A percentile compares a stretch with the other conserved stretches of the same genome.
These are phyloP conservation scores for Platismatia glauca DNA, from an alignment of 495 filamentous ascomycete species.

Conservation along the genomic window DNA sequence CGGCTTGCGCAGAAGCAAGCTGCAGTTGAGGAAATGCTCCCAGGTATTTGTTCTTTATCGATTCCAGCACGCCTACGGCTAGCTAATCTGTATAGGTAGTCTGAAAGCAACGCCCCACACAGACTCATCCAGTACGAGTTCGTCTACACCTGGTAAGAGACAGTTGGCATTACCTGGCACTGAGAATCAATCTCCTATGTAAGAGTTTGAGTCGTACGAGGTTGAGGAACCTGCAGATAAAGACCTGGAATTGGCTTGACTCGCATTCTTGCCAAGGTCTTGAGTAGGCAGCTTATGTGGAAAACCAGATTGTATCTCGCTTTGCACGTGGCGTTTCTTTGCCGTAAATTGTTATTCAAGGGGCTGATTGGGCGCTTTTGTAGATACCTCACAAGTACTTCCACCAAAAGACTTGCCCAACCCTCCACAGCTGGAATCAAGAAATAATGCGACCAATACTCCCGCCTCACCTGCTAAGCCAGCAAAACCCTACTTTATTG, in stretches of 20 bases:
- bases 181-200: slow-evolving; percentile 15
- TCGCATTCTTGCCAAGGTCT: too few species aligned
- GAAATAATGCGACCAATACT: slow-evolving; percentile 17
- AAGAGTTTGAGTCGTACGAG: slow-evolving; percentile 21
- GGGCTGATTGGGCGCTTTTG: slow-evolving; percentile 24
- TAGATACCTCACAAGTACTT: slow-evolving; percentile 26
- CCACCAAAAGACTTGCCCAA: slow-evolving; percentile 16
- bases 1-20: slow-evolving; percentile 37
- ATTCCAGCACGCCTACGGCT: not conserved
- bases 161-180: slow-evolving; percentile 19
- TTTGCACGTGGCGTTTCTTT: slow-evolving; percentile 1
- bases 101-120: slow-evolving; percentile 20
- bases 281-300: not conserved
- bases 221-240: slow-evolving; percentile 29
- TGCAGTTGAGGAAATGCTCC: slow-evolving; percentile 22
- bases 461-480: slow-evolving; percentile 10
- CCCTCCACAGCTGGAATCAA: slow-evolving; percentile 9
- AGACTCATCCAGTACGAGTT: slow-evolving; percentile 18
- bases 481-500: slow-evolving; percentile 45
- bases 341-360: not conserved
- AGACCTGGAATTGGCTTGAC: slow-evolving; percentile 17
- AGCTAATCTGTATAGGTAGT: slow-evolving; percentile 18
- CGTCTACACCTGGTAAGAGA: slow-evolving; percentile 22
- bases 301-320: not conserved
- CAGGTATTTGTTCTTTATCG: slow-evolving; percentile 13